These are phyloP conservation scores for Calonectria naviculata DNA, from an alignment of 2,329 filamentous ascomycete genomes.

Conservation along the genomic window DNA sequence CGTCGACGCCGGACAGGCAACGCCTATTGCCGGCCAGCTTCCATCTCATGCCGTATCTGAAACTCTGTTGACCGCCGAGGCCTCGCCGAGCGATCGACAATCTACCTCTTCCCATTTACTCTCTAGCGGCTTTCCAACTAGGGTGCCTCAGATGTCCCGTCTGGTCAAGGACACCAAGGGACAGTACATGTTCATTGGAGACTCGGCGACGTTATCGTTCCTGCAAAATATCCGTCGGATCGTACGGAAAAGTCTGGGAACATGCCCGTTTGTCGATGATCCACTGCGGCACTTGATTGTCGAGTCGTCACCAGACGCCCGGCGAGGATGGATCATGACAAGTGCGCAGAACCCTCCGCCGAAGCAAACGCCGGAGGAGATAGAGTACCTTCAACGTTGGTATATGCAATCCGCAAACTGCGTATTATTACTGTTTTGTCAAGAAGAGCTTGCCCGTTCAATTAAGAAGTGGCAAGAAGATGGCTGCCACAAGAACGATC, in stretches of 20 bases:
- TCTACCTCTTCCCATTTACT: constrained; percentile 36
- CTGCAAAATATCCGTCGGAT: constrained; percentile 48
- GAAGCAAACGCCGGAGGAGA: constrained; percentile 36
- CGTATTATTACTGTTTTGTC: constrained; percentile 46
- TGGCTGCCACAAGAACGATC: constrained; percentile 29
- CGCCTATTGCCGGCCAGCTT: background rate
- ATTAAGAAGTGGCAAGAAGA: constrained; percentile 44
- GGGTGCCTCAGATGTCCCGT: constrained; percentile 42
- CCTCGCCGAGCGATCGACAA: constrained; percentile 15
- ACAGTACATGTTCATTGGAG: constrained; percentile 50
- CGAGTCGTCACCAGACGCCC: constrained; percentile 44
- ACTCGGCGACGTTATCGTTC: constrained; percentile 48
- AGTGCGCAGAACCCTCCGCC: constrained; percentile 38
- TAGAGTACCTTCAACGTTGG: constrained; percentile 43
- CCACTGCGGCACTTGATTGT: constrained; percentile 47
- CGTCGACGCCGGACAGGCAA: background rate
- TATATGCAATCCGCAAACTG: constrained; percentile 43
- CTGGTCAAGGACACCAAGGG: constrained; percentile 46
- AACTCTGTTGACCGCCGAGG: constrained; percentile 11
- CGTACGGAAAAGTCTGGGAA: constrained; percentile 43
- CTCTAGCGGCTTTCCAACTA: constrained; percentile 35
- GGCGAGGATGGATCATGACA: constrained; percentile 40
- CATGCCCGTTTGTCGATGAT: constrained; percentile 47
- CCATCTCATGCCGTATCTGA: background rate
- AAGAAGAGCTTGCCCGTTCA: constrained; percentile 37